Evolutionary conservation across 371 early-diverging fungal species (phyloP).

Genomic region (Encephalitozoon romaleae): DNA sequence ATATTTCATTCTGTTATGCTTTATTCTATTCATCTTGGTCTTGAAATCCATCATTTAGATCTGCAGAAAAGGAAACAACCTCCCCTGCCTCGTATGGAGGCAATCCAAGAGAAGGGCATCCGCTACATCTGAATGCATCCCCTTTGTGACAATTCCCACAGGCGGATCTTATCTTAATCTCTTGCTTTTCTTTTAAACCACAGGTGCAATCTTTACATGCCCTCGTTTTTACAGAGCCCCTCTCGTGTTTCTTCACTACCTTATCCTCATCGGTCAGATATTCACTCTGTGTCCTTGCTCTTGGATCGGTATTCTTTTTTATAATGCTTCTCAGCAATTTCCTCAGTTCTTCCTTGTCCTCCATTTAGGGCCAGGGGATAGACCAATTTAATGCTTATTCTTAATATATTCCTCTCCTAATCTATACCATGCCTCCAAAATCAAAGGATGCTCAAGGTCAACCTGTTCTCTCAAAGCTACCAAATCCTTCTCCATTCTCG

Average conservation of each 20-base stretch:
- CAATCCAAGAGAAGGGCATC: conserved; percentile 92
- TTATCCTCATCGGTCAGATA: not conserved
- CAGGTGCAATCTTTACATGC: conserved; percentile 58
- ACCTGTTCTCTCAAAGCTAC: not conserved
- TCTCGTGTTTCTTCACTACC: not conserved
- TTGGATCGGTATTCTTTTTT: not conserved
- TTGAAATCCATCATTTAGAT: not conserved
- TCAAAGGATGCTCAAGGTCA: not conserved
- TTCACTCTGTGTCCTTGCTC: not conserved
- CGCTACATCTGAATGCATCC: conserved; percentile 92
- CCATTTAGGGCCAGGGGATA: not conserved
- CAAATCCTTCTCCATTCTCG: not conserved
- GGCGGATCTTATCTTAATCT: conserved; percentile 23
- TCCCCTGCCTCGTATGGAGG: conserved; percentile 93
- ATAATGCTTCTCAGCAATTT: not conserved
- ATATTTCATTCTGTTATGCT: not conserved
- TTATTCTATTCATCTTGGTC: not conserved
- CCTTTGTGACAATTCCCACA: conserved; percentile 82
- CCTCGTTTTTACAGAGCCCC: not conserved
- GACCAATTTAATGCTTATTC: not conserved
- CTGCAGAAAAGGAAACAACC: conserved; percentile 65
- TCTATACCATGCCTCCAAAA: conserved; percentile 11
- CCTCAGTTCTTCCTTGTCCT: conserved; percentile 3
- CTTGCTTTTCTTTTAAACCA: conserved; percentile 38
- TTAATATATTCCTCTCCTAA: conserved; percentile 4